Conservation (phyloP, 768 basidiomycete species). For the Antrodiella citrinella region DNA sequence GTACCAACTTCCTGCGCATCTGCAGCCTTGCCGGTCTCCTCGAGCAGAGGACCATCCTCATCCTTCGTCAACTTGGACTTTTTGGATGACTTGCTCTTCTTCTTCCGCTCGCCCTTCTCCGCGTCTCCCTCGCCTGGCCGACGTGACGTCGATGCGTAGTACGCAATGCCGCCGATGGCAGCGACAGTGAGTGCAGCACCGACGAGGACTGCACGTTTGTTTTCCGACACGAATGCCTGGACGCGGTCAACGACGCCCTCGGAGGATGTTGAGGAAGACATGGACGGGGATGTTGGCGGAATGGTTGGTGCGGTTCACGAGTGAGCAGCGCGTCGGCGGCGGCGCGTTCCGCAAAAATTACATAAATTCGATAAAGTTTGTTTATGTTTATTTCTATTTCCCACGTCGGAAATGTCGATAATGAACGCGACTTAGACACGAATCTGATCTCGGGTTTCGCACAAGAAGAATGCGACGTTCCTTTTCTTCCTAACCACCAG, state of each 20-base stretch:
- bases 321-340: too few species aligned
- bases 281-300: too few species aligned
- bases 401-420: too few species aligned
- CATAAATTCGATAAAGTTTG: too few species aligned
- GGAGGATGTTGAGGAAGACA: conserved; percentile 23
- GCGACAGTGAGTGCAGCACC: conserved; percentile 64
- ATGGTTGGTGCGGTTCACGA: too few species aligned
- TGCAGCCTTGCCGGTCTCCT: conserved; percentile 47
- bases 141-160: conserved; percentile 59
- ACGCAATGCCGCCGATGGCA: conserved; percentile 69
- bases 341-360: too few species aligned
- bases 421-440: too few species aligned
- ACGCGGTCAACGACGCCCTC: conserved; percentile 49
- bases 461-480: too few species aligned
- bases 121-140: conserved; percentile 24
- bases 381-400: too few species aligned
- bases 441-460: too few species aligned
- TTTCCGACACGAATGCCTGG: conserved; percentile 62
- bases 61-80: conserved; percentile 55
- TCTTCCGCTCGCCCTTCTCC: conserved; percentile 40
- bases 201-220: conserved; percentile 69
- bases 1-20: too few species aligned
- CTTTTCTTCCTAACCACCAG: too few species aligned
- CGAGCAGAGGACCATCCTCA: conserved; percentile 67
- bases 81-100: conserved; percentile 33